Conservation (phyloP, 2,329 filamentous ascomycete species). For the Stylonectria norvegica region DNA sequence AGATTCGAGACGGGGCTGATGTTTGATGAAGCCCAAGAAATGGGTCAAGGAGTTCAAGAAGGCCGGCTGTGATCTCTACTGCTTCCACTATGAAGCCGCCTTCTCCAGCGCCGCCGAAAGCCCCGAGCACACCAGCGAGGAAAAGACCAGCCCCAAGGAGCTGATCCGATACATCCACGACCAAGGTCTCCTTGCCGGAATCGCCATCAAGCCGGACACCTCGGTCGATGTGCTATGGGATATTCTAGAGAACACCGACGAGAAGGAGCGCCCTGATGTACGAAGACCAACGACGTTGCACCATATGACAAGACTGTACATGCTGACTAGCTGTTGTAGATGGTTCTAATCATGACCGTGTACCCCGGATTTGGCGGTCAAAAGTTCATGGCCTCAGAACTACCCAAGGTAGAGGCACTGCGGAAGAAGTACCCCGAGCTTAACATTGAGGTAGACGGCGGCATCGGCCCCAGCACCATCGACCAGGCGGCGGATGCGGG, state of each 20-base stretch:
- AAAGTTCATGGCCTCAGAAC: conserved; percentile 95
- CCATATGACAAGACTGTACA: background rate
- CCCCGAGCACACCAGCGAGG: conserved; percentile 65
- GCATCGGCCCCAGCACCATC: conserved; percentile 82
- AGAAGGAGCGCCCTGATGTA: conserved; percentile 83
- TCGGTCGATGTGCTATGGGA: conserved; percentile 89
- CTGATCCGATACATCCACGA: conserved; percentile 89
- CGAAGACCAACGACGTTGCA: conserved; percentile 36
- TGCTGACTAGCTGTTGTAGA: conserved; percentile 51
- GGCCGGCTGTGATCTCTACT: conserved; percentile 97
- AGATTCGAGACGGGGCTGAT: conserved; percentile 9
- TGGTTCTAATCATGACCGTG: conserved; percentile 98
- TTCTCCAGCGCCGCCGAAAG: conserved; percentile 81
- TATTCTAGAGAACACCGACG: conserved; percentile 69
- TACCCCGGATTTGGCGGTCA: conserved; percentile 96
- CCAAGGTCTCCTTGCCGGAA: conserved; percentile 81
- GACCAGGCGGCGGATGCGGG: conserved; percentile 92
- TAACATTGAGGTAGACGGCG: conserved; percentile 97
- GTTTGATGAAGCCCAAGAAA: conserved; percentile 72
- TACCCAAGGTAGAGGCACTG: conserved; percentile 87
- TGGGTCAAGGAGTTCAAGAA: conserved; percentile 96
- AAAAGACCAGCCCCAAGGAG: conserved; percentile 76
- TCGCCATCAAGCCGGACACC: conserved; percentile 93
- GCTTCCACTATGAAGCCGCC: conserved; percentile 98
- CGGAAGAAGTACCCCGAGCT: conserved; percentile 82